Percentiles rank a stretch among this genome's conserved stretches.
Evolutionary conservation across 768 basidiomycete species (phyloP).

Genomic region (Suillus subaureus): DNA sequence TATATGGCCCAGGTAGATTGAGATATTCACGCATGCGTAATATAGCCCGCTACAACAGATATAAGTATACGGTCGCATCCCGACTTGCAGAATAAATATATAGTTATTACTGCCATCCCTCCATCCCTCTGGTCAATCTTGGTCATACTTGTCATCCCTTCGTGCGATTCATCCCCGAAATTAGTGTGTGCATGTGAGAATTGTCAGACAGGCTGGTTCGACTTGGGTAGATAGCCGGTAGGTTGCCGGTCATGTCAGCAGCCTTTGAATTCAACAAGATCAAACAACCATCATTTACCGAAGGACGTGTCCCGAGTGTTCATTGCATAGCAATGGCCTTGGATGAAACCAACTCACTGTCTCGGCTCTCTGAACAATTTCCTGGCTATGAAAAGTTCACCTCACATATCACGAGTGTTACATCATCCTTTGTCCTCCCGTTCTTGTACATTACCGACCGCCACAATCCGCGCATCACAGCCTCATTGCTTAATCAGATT

Average conservation of each 20-base stretch:
- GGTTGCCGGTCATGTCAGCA: conserved; percentile 11
- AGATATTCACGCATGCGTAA: background rate
- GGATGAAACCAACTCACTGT: conserved; percentile 20
- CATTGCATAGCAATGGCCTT: conserved; percentile 7
- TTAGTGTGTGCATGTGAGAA: background rate
- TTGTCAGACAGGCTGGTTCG: background rate
- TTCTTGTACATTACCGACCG: conserved; percentile 73
- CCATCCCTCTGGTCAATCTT: too few species aligned
- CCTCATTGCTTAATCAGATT: conserved; percentile 43
- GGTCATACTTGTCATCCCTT: background rate
- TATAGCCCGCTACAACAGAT: background rate
- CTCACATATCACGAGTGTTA: conserved; percentile 30
- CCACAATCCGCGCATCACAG: conserved; percentile 47
- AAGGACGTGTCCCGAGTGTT: background rate
- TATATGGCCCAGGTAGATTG: background rate
- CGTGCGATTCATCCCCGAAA: background rate
- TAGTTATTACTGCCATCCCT: too few species aligned
- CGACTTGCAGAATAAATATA: background rate
- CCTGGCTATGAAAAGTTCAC: conserved; percentile 29
- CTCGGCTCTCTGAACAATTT: conserved; percentile 16
- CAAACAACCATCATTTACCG: conserved; percentile 15
- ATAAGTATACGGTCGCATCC: background rate
- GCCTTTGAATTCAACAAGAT: conserved; percentile 18
- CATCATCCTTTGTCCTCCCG: conserved; percentile 49
- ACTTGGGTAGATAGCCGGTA: background rate